A percentile compares a stretch with the other conserved stretches of the same genome.
Evolutionary conservation across 2,329 filamentous ascomycete species (phyloP).

Genomic region (Colletotrichum australisinense): DNA sequence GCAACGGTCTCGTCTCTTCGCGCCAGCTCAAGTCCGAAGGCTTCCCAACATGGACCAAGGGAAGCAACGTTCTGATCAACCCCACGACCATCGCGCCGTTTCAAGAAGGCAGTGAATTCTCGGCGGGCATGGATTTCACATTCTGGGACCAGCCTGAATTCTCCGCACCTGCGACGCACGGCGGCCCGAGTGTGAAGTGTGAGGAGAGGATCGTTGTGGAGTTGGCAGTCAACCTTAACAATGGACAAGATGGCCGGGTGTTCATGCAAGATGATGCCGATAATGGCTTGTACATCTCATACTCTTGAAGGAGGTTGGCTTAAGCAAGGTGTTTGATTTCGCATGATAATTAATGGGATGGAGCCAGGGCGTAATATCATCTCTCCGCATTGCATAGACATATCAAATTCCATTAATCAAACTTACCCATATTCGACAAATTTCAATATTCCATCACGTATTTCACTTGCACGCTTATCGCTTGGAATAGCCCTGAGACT

Average conservation of each 20-base stretch:
- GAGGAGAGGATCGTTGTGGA: conserved; percentile 20
- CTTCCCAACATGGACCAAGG: conserved; percentile 11
- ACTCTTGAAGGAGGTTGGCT: neutral
- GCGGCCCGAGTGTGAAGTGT: conserved; percentile 15
- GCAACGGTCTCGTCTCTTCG: conserved; percentile 39
- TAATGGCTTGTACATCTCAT: conserved; percentile 17
- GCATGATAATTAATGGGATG: too few species aligned
- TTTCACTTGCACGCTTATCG: too few species aligned
- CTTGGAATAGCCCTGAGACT: too few species aligned
- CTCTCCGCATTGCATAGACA: too few species aligned
- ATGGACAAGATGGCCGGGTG: conserved; percentile 12
- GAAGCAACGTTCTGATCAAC: conserved; percentile 15
- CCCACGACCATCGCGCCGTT: conserved; percentile 19
- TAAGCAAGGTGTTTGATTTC: too few species aligned
- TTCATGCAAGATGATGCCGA: conserved; percentile 26
- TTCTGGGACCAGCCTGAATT: conserved; percentile 20
- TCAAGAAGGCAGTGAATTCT: neutral
- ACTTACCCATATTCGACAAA: too few species aligned
- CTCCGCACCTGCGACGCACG: neutral
- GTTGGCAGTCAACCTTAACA: conserved; percentile 24
- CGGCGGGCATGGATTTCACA: conserved; percentile 10
- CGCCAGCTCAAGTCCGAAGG: conserved; percentile 21
- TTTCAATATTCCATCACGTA: too few species aligned
- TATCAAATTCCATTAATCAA: too few species aligned
- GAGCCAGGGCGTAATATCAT: too few species aligned